phyloP scores from a whole-genome alignment of 1,284 basidiomycete genomes.

The Heliocybe sulcata region DNA sequence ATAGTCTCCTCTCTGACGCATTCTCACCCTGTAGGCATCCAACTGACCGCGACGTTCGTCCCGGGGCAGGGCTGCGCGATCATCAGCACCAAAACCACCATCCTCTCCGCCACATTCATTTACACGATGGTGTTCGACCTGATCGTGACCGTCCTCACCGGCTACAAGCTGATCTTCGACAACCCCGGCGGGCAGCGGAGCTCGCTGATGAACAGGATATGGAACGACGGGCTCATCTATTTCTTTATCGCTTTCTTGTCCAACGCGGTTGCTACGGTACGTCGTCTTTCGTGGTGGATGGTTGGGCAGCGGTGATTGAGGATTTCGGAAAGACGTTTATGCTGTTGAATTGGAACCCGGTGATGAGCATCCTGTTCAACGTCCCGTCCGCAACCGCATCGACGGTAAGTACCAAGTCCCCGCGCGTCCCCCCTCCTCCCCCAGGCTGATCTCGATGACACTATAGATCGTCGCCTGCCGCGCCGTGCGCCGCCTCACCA shows the following conservation, averaged over 20 bases:
- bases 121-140: constrained; percentile 72
- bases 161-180: constrained; percentile 26
- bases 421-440: constrained; percentile 8
- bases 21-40: constrained; percentile 33
- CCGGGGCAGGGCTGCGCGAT: constrained; percentile 44
- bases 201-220: constrained; percentile 19
- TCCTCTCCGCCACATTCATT: constrained; percentile 60
- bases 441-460: neutral
- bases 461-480: neutral
- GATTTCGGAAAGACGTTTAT: constrained; percentile 22
- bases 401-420: constrained; percentile 25
- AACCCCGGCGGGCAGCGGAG: neutral
- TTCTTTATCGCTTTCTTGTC: constrained; percentile 24
- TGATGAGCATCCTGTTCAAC: constrained; percentile 26
- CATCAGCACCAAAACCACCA: constrained; percentile 42
- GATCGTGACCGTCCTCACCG: constrained; percentile 50
- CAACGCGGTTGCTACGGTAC: constrained; percentile 21
- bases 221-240: constrained; percentile 24
- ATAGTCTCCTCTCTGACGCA: neutral
- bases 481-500: neutral
- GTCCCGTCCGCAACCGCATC: constrained; percentile 26
- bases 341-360: constrained; percentile 22
- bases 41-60: constrained; percentile 52
- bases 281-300: too few species aligned
- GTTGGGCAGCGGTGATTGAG: too few species aligned